These are phyloP conservation scores for Andrographis paniculata DNA, from an alignment of 305 asterid species.

Conservation along the genomic window DNA sequence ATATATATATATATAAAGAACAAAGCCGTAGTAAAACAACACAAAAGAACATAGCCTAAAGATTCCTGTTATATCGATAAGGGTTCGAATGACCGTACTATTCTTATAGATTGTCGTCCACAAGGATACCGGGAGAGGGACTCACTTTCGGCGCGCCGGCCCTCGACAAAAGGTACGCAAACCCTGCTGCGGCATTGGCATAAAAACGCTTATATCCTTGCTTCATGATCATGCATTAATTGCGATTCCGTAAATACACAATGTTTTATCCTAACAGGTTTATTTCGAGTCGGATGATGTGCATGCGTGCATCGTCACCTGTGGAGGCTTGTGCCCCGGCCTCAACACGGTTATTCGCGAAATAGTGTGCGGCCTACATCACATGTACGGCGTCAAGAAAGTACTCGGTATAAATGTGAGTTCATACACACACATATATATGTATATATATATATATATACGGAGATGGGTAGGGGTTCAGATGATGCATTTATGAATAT, in stretches of 20 bases:
- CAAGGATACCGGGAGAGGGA: slow-evolving; percentile 74
- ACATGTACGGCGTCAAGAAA: slow-evolving; percentile 75
- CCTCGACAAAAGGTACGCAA: slow-evolving; percentile 75
- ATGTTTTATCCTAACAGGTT: slow-evolving; percentile 46
- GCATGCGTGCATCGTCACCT: slow-evolving; percentile 83
- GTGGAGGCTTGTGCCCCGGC: slow-evolving; percentile 98
- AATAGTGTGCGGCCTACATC: slow-evolving; percentile 67
- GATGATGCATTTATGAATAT: no score
- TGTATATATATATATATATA: no score
- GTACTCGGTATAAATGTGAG: slow-evolving; percentile 82
- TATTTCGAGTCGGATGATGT: slow-evolving; percentile 79
- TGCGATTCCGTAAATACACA: no score
- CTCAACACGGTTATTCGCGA: slow-evolving; percentile 91
- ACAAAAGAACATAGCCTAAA: no score
- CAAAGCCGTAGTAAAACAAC: no score
- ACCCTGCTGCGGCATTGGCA: no score
- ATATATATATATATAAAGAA: no score
- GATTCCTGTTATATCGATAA: not conserved
- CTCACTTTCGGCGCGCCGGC: slow-evolving; percentile 95
- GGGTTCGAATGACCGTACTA: not conserved
- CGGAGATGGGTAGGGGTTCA: no score
- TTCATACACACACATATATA: no score
- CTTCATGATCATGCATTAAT: no score
- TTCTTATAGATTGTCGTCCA: slow-evolving; percentile 64
- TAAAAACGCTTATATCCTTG: no score